These are phyloP conservation scores for Xylariales sp. DNA, from an alignment of 2,329 filamentous ascomycete species.

Conservation along the genomic window DNA sequence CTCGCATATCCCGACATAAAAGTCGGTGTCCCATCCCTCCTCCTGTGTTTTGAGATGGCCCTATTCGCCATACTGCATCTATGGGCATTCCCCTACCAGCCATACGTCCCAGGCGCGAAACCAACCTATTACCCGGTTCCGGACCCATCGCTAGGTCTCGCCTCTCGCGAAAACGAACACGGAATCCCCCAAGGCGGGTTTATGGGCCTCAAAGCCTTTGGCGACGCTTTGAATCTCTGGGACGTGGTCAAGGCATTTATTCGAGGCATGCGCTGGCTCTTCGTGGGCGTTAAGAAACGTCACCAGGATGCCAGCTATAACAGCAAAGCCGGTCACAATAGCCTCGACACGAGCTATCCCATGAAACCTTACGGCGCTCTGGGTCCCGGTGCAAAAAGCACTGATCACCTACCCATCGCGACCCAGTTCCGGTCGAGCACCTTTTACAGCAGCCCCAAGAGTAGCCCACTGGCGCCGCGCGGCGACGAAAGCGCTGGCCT, in stretches of 20 bases:
- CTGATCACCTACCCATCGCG: constrained; percentile 35
- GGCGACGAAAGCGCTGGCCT: constrained; percentile 39
- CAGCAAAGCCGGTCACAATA: constrained; percentile 25
- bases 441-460: constrained; percentile 14
- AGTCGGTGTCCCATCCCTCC: constrained; percentile 71
- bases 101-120: constrained; percentile 52
- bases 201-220: constrained; percentile 59
- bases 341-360: constrained; percentile 33
- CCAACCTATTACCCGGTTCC: constrained; percentile 43
- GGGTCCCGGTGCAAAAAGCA: constrained; percentile 26
- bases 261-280: constrained; percentile 74
- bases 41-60: constrained; percentile 83
- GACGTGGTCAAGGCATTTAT: constrained; percentile 78
- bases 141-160: constrained; percentile 33
- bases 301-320: constrained; percentile 48
- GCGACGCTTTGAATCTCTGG: constrained; percentile 74
- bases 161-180: constrained; percentile 38
- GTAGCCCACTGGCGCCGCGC: not conserved
- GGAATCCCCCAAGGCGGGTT: constrained; percentile 58
- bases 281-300: constrained; percentile 64
- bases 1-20: constrained; percentile 72
- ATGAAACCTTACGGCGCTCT: constrained; percentile 24
- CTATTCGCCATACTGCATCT: constrained; percentile 73
- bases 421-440: constrained; percentile 32
- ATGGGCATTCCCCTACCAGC: constrained; percentile 75